Base-by-base conservation (phyloP, 2,329 filamentous ascomycete genomes). In the Fusarium euwallaceae region DNA sequence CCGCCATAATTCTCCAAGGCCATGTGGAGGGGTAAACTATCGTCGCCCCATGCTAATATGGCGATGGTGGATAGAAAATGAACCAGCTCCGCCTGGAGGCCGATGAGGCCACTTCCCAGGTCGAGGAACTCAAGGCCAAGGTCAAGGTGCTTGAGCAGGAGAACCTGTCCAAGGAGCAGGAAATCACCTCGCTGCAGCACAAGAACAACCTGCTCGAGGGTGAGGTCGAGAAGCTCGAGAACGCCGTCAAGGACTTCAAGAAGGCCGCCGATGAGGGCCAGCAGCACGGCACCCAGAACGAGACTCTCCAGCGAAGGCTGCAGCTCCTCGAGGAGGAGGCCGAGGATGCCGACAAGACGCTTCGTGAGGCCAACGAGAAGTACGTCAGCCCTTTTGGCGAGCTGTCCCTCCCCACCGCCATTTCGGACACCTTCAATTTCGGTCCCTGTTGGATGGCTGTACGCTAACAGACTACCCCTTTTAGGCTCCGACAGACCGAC, bases 301-400 rank as follows among this genome's bases (percentile, higher is more conserved):
- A 99, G 88, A 91, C 93, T 80, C 90, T 99, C 78, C 93, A 95
- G 88, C 91, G 97, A 86, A 94, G 95, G 88, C 89, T 98, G 83
- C 95, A 98, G 88, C 89, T 99, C 78, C 92, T 99, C 79, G 97
- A 99, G 88, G 96, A 98, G 87, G 97, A 99, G 88, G 95, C 95
- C 79, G 97, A 99, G 88, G 92, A 96, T 84, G 95, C 95, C 79
- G 97, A 98, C 87, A 97, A 95, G 92, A 97, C 94, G 77, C 90
- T 98, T 83, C 93, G 96, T 83, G 97, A 98, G 88, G 93, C 95
- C 82, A 98, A 98, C 87, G 97, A 99, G 88, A 98, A 98, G 97
- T 99, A 92, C 82, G 94, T 88, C 62, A 61, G 61, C 70, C 66
- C 68, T 65, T 45, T 71, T 74, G 69, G 69, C 64, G 53, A 64